Conservation (phyloP, 2,329 filamentous ascomycete species). For the Penicillium sp. region DNA sequence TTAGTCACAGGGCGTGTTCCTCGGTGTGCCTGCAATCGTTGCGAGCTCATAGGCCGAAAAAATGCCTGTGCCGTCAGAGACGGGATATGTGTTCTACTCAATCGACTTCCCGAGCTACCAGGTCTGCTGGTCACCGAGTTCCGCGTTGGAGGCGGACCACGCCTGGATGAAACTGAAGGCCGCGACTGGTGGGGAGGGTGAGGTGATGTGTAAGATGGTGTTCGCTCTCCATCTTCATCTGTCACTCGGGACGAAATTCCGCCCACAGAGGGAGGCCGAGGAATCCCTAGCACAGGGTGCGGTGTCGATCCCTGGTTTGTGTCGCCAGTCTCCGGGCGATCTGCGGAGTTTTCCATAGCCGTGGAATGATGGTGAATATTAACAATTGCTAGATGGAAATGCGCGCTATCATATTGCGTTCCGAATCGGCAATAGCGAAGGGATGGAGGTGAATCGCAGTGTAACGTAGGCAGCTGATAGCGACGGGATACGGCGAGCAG, state of each 20-base stretch:
- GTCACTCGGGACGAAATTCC: constrained; percentile 70
- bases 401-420: constrained; percentile 23
- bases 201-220: constrained; percentile 40
- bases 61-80: constrained; percentile 87
- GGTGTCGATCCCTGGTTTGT: constrained; percentile 33
- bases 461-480: background rate
- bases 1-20: constrained; percentile 52
- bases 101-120: constrained; percentile 60
- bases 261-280: constrained; percentile 38
- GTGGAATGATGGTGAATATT: constrained; percentile 2
- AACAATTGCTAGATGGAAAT: constrained; percentile 9
- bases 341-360: constrained; percentile 23
- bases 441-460: background rate
- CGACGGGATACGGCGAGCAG: background rate
- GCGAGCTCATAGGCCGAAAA: constrained; percentile 94
- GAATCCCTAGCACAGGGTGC: constrained; percentile 52
- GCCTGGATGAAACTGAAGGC: constrained; percentile 57
- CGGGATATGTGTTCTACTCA: constrained; percentile 83
- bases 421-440: constrained; percentile 5
- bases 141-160: constrained; percentile 44
- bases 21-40: constrained; percentile 87
- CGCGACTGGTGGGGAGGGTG: constrained; percentile 55
- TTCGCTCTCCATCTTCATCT: constrained; percentile 53
- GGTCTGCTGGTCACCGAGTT: constrained; percentile 48
- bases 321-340: constrained; percentile 42